Conservation (phyloP, 176 grass and related monocot species). For the Pontederia paniculata region DNA sequence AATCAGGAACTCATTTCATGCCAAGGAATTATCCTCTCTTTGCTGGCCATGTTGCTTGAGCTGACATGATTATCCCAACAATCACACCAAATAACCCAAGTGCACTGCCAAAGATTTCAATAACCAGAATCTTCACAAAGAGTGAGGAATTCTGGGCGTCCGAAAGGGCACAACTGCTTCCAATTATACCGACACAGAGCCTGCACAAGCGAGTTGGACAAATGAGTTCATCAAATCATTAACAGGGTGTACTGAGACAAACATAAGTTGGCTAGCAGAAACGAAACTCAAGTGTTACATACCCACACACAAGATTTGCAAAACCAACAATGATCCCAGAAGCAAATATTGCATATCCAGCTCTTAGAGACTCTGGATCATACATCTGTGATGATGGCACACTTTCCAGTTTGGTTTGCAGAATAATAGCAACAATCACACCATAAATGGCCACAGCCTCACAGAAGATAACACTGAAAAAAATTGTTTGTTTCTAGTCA, state of each 20-base stretch:
- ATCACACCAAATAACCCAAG: conserved; percentile 92
- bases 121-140: conserved; percentile 98
- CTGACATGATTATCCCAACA: conserved; percentile 94
- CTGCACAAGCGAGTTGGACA: conserved; percentile 25
- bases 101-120: conserved; percentile 94
- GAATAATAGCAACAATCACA: conserved; percentile 95
- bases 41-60: conserved; percentile 90
- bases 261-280: not conserved
- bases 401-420: conserved; percentile 97
- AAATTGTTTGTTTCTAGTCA: no score
- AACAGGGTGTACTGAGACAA: not conserved
- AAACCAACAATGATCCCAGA: conserved; percentile 95
- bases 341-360: conserved; percentile 93
- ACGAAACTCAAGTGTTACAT: not conserved
- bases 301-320: conserved; percentile 94
- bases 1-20: no score
- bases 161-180: conserved; percentile 88
- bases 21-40: conserved; percentile 7
- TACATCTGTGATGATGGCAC: conserved; percentile 58
- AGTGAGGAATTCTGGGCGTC: conserved; percentile 98
- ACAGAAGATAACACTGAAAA: conserved; percentile 90
- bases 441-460: conserved; percentile 98
- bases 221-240: conserved; percentile 5
- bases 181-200: conserved; percentile 91
- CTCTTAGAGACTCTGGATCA: conserved; percentile 72